Percentiles rank a stretch among this genome's conserved stretches.
These are phyloP conservation scores for Acer campestre DNA, from an alignment of 345 rosid species.

Conservation along the genomic window DNA sequence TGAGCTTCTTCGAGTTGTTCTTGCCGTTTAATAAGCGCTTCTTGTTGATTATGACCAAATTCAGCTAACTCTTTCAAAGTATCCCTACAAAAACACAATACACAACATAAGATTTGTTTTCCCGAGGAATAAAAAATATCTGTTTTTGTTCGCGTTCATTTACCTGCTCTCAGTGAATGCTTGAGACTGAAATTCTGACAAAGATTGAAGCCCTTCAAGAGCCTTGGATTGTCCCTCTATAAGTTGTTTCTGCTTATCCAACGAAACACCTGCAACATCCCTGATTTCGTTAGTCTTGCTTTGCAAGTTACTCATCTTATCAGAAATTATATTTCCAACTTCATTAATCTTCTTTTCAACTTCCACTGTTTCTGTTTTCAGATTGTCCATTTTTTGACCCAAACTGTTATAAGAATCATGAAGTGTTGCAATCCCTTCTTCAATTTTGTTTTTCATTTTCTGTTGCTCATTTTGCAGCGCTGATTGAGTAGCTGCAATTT, in stretches of 20 bases:
- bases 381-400: slow-evolving; percentile 47
- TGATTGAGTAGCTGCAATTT: slow-evolving; percentile 59
- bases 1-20: slow-evolving; percentile 67
- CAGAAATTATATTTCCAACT: slow-evolving; percentile 53
- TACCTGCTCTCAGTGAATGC: slow-evolving; percentile 87
- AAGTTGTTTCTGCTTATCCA: slow-evolving; percentile 72
- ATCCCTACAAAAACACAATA: slow-evolving; percentile 38
- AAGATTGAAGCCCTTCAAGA: slow-evolving; percentile 60
- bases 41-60: slow-evolving; percentile 65
- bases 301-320: slow-evolving; percentile 58
- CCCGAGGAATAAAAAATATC: too few relatives aligned
- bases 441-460: slow-evolving; percentile 56
- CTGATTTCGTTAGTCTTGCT: slow-evolving; percentile 65
- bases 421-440: slow-evolving; percentile 63
- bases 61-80: slow-evolving; percentile 59
- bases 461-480: slow-evolving; percentile 58
- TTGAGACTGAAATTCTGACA: slow-evolving; percentile 67
- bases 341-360: slow-evolving; percentile 59
- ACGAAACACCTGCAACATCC: slow-evolving; percentile 50
- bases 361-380: slow-evolving; percentile 55
- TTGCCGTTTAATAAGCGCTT: slow-evolving; percentile 68
- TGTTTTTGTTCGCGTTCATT: background rate
- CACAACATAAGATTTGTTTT: background rate
- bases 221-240: slow-evolving; percentile 69
- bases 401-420: slow-evolving; percentile 48